phyloP scores from a whole-genome alignment of 805 yeast genomes.

The Brettanomyces anomalus region DNA sequence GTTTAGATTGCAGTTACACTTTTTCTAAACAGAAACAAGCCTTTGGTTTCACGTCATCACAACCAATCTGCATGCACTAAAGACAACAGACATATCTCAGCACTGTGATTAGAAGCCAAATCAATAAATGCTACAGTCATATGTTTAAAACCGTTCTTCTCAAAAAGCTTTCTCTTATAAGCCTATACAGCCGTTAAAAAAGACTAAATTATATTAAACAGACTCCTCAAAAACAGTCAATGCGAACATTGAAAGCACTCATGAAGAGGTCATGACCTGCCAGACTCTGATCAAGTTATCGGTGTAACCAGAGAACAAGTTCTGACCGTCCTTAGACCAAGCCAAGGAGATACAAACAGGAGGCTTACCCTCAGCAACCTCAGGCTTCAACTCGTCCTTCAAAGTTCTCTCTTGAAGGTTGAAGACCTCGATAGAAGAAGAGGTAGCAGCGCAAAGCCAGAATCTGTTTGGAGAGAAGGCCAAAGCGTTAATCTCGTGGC shows the following conservation, averaged over 20 bases:
- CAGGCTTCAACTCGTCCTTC: constrained; percentile 97
- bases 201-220: constrained; percentile 3
- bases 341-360: constrained; percentile 97
- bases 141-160: no score
- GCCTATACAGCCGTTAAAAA: no score
- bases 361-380: constrained; percentile 92
- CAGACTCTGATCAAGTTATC: constrained; percentile 99
- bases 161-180: no score
- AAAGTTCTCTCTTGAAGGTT: constrained; percentile 90
- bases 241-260: constrained; percentile 10
- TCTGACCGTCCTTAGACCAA: constrained; percentile 99
- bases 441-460: constrained; percentile 99
- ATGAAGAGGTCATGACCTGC: constrained; percentile 93
- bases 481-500: constrained; percentile 95
- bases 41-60: no score
- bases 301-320: constrained; percentile 99
- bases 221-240: constrained; percentile 2
- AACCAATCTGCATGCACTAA: no score
- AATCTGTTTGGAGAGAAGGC: constrained; percentile 99
- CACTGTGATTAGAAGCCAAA: no score
- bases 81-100: no score
- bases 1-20: no score
- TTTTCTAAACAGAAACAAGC: no score
- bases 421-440: constrained; percentile 96
- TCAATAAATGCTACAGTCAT: no score